These are phyloP conservation scores for Ophiostoma sp. DNA, from an alignment of 2,329 filamentous ascomycete genomes.

Conservation along the genomic window DNA sequence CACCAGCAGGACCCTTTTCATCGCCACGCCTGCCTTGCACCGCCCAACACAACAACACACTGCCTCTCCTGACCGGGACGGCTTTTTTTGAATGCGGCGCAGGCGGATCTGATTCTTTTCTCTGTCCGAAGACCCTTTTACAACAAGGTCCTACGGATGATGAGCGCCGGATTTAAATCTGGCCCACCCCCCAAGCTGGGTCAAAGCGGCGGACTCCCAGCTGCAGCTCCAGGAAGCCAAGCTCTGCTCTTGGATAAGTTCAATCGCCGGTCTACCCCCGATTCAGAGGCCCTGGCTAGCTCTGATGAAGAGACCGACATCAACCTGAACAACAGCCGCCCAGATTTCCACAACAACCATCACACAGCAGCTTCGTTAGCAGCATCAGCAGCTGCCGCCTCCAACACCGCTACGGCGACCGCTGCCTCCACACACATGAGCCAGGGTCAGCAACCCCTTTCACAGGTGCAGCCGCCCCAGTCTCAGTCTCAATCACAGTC, in stretches of 20 bases:
- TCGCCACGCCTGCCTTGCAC: background rate
- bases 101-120: background rate
- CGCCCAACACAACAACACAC: background rate
- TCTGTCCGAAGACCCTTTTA: slow-evolving; percentile 9
- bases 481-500: slow-evolving; percentile 6
- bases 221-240: slow-evolving; percentile 58
- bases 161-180: slow-evolving; percentile 56
- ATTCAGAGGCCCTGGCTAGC: slow-evolving; percentile 89
- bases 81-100: slow-evolving; percentile 28
- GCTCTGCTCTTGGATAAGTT: slow-evolving; percentile 72
- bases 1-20: background rate
- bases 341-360: slow-evolving; percentile 39
- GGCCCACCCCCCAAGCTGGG: slow-evolving; percentile 54
- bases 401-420: background rate
- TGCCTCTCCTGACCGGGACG: slow-evolving; percentile 16
- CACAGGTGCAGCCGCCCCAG: slow-evolving; percentile 14
- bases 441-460: slow-evolving; percentile 9
- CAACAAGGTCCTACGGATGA: slow-evolving; percentile 37
- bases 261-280: slow-evolving; percentile 82
- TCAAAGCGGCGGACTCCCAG: slow-evolving; percentile 45
- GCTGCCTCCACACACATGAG: slow-evolving; percentile 39
- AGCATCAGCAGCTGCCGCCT: background rate
- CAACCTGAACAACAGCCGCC: slow-evolving; percentile 43
- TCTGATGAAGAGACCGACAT: slow-evolving; percentile 88
- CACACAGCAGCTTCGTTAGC: background rate